Evolutionary conservation across 2,329 filamentous ascomycete genomes (phyloP), one percentile per base, ranked within the genome.

Genomic region (Microcyclosporella mali): DNA sequence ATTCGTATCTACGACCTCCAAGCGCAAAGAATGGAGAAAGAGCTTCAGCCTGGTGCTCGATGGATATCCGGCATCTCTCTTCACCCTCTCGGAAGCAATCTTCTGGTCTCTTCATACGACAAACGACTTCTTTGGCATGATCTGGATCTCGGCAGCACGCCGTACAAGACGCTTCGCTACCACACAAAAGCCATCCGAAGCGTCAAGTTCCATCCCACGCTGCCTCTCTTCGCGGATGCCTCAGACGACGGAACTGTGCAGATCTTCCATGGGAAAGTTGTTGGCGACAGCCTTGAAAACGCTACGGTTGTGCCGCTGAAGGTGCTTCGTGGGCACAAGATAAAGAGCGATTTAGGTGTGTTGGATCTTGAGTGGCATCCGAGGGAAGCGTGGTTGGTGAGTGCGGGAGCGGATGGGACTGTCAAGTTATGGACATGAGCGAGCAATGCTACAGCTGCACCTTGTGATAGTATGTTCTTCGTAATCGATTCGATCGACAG

Each of bases 341-440:
- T 97, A 2, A 84, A 85, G 60, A 84, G 79, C 60, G 84, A 88
- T 54, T 69, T 98, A 45, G 92, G 92, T 53, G 89, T 97, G 12
- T 75, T 97, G 73, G 90, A 95, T 64, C 71, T 98, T 19, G 87
- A 95, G 60, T 98, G 94, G 94, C 92, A 98, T 71, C 88, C 88
- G 4, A 79, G 78, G 51, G 87, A 97, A 67, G 88, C 90, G 2
- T 97, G 92, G 92, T 84, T 85, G 67, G 82, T 95, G 40, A 94
- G 85, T 71, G 90, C 89, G 35, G 92, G 92, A 55, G 89, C 90
- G 1, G 92, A 98, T 71, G 90, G 90, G 32, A 94, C 85, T 11
- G 86, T 88, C 67, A 81, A 90, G 58, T 68, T 98, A 63, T 98
- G 90, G 90, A 85, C 58, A 12, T 50, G 33, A 31, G 29, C n/a